Conservation (phyloP, 2,329 filamentous ascomycete genomes). For the Neopestalotiopsis sp. region DNA sequence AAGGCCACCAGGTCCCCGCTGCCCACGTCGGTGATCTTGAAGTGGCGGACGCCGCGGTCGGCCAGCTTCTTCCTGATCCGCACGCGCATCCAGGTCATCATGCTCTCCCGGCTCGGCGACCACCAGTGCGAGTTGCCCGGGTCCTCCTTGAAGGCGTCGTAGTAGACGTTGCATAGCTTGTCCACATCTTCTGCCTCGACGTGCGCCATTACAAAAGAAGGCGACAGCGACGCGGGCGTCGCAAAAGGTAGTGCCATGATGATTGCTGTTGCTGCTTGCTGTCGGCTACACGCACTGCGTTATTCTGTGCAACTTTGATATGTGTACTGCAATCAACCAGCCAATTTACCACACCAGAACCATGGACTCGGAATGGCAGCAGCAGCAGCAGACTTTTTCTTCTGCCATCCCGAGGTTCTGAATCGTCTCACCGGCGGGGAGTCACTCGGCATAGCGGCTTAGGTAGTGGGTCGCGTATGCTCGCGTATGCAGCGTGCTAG, state of each 20-base stretch:
- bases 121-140: conserved; percentile 35
- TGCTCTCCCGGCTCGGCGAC: conserved; percentile 27
- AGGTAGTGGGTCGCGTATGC: neutral
- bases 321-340: neutral
- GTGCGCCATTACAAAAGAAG: conserved; percentile 30
- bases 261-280: neutral
- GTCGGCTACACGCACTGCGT: neutral
- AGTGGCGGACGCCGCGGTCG: conserved; percentile 34
- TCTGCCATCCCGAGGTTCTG: neutral
- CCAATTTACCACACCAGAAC: neutral
- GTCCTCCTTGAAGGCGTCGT: conserved; percentile 30
- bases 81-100: conserved; percentile 34
- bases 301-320: neutral
- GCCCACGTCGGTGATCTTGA: conserved; percentile 36
- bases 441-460: neutral
- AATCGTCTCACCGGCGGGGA: neutral
- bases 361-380: conserved; percentile 5
- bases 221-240: conserved; percentile 26
- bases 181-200: conserved; percentile 35
- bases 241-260: conserved; percentile 33
- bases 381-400: neutral
- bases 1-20: conserved; percentile 37
- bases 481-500: neutral
- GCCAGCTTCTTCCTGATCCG: conserved; percentile 33
- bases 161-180: conserved; percentile 32